These are phyloP conservation scores for Cyanidium caldarium DNA, from an alignment of 23 red algal species.

Conservation along the genomic window DNA sequence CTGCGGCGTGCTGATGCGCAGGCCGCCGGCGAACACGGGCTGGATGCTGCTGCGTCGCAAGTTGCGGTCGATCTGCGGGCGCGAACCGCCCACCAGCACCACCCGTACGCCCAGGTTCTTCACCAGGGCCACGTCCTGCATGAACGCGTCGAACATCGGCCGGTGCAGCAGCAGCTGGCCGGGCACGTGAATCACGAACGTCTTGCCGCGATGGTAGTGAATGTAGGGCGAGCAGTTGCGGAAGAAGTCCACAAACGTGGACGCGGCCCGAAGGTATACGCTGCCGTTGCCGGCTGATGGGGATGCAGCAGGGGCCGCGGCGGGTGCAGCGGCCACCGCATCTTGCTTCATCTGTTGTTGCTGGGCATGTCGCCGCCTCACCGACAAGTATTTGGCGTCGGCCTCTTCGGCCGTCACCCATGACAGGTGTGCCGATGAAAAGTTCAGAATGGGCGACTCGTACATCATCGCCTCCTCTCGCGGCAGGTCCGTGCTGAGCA, in stretches of 20 bases:
- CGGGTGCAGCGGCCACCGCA: no score
- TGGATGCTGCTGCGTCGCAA: slow-evolving; percentile 19
- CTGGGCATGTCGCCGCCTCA: neutral
- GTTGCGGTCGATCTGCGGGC: slow-evolving; percentile 39
- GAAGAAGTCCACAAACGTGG: slow-evolving; percentile 60
- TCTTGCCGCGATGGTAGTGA: slow-evolving; percentile 35
- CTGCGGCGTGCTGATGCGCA: slow-evolving; percentile 35
- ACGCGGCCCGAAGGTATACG: neutral
- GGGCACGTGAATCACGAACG: slow-evolving; percentile 94
- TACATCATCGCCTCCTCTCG: no score
- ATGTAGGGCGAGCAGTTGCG: slow-evolving; percentile 83
- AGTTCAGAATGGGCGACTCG: slow-evolving; percentile 6
- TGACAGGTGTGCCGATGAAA: neutral
- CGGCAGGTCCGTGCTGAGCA: no score
- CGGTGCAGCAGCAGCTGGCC: slow-evolving; percentile 40
- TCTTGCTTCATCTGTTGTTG: no score
- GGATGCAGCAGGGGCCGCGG: no score
- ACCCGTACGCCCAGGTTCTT: slow-evolving; percentile 68
- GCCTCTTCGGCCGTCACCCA: neutral
- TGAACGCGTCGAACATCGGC: slow-evolving; percentile 39
- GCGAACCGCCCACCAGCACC: slow-evolving; percentile 67
- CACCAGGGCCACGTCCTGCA: slow-evolving; percentile 91
- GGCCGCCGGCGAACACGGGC: slow-evolving; percentile 24
- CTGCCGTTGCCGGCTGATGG: neutral
- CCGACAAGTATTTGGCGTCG: neutral